Evolutionary conservation across 768 basidiomycete species (phyloP).

Genomic region (Leccinum subgranulosum): DNA sequence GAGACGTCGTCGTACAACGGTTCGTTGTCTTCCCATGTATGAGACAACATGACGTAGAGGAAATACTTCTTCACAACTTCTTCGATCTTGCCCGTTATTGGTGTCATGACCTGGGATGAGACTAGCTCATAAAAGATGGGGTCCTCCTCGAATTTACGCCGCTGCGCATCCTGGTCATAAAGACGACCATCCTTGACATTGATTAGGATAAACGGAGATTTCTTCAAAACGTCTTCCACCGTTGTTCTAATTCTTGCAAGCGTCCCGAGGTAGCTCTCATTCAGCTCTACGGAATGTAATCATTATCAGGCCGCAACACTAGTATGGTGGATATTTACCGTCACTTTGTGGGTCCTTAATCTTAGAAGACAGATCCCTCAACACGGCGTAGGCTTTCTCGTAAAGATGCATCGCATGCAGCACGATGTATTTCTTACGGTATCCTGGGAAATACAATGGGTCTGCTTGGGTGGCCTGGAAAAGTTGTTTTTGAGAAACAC

Average conservation of each 20-base stretch:
- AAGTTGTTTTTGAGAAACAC: background rate
- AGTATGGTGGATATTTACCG: background rate
- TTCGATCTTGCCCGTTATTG: background rate
- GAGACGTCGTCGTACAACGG: conserved; percentile 7
- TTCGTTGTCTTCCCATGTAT: conserved; percentile 12
- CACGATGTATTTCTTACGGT: conserved; percentile 2
- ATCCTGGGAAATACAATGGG: background rate
- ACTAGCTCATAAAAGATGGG: conserved; percentile 1
- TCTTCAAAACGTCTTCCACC: background rate
- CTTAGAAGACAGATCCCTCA: background rate
- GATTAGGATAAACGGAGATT: conserved; percentile 10
- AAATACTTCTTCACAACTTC: conserved; percentile 4
- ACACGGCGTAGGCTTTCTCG: background rate
- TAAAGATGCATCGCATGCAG: background rate
- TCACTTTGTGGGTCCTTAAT: background rate
- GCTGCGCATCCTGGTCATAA: background rate
- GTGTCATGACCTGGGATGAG: background rate
- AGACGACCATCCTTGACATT: conserved; percentile 4
- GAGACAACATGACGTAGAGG: conserved; percentile 18
- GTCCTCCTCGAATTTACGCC: conserved; percentile 1
- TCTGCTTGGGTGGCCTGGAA: conserved; percentile 3
- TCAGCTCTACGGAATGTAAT: background rate
- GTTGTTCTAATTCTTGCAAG: background rate
- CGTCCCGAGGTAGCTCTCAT: background rate
- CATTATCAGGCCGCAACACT: background rate